Evolutionary conservation across 345 rosid genomes (phyloP).

Genomic region (Passiflora organensis): DNA sequence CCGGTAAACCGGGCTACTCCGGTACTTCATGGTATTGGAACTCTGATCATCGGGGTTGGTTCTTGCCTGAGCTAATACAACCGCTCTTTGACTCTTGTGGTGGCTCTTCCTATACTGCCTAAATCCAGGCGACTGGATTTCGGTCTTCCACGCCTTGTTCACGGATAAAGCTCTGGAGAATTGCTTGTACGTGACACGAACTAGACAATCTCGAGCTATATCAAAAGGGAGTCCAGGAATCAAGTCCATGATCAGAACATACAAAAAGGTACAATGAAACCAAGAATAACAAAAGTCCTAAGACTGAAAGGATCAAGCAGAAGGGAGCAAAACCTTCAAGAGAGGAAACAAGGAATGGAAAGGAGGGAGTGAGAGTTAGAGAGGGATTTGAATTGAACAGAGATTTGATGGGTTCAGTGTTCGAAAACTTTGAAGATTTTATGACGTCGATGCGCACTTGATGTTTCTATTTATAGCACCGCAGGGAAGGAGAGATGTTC

Average conservation of each 20-base stretch:
- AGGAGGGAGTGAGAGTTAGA: no score
- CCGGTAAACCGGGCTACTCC: constrained; percentile 28
- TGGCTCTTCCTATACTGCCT: constrained; percentile 26
- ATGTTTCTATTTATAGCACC: no score
- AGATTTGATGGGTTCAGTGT: no score
- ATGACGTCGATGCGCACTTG: no score
- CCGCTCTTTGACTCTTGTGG: constrained; percentile 38
- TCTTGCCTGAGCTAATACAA: constrained; percentile 54
- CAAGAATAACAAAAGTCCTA: no score
- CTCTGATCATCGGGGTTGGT: constrained; percentile 21
- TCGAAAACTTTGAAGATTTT: no score
- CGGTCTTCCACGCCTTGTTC: constrained; percentile 55
- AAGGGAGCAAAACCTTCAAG: no score
- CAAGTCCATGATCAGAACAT: constrained; percentile 40
- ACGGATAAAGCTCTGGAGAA: constrained; percentile 39
- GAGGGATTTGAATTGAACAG: no score
- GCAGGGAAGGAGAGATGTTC: no score
- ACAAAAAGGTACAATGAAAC: neutral
- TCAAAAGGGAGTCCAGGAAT: constrained; percentile 63
- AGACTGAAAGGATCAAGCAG: no score
- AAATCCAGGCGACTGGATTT: constrained; percentile 45
- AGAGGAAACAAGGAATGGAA: no score
- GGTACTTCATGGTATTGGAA: constrained; percentile 21
- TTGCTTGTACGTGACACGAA: constrained; percentile 40
- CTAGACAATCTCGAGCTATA: constrained; percentile 52